Evolutionary conservation across 2,329 filamentous ascomycete genomes (phyloP).

Genomic region (Exophiala alcalophila): DNA sequence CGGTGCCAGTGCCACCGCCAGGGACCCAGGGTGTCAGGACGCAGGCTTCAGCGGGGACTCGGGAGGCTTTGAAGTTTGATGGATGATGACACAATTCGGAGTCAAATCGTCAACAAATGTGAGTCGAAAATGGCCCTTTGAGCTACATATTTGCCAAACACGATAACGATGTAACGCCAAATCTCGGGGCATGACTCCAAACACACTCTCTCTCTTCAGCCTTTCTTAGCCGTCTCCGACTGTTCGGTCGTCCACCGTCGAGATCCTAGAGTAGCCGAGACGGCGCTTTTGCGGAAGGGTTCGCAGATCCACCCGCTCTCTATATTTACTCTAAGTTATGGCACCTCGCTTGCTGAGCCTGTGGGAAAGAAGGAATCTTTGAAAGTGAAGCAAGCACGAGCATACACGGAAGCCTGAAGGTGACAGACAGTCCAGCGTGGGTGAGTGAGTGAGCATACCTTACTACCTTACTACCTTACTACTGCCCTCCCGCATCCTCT

Average conservation of each 20-base stretch:
- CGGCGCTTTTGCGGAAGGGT: constrained; percentile 4
- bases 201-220: no score
- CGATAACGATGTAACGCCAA: constrained; percentile 15
- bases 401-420: background rate
- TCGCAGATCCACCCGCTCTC: constrained; percentile 6
- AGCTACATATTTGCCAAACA: constrained; percentile 9
- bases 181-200: constrained; percentile 10
- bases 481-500: constrained; percentile 4
- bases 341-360: background rate
- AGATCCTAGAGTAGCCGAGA: constrained; percentile 6
- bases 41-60: no score
- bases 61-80: no score
- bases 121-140: background rate
- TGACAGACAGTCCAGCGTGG: no score
- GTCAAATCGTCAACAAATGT: no score
- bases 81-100: no score
- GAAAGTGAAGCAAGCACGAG: constrained; percentile 2
- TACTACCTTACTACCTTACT: no score
- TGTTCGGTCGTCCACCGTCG: no score
- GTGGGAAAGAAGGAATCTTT: constrained; percentile 6
- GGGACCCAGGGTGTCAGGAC: no score
- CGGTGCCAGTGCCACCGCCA: no score
- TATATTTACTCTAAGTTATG: constrained; percentile 2
- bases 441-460: no score
- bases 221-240: no score